Evolutionary conservation across 208 protist genomes (phyloP).

Genomic region (Leishmania arabica): DNA sequence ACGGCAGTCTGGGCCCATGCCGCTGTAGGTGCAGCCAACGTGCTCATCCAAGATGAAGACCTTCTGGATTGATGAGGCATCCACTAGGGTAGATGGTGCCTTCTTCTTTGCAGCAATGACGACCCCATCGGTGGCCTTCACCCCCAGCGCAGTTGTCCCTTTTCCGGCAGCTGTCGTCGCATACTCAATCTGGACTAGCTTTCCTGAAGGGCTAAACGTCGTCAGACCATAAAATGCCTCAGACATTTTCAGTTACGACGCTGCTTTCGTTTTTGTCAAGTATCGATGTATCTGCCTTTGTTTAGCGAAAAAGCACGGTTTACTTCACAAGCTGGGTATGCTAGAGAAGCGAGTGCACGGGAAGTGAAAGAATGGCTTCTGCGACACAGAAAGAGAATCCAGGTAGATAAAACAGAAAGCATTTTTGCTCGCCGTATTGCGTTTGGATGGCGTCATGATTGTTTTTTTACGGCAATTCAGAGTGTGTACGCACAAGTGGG

Average conservation of each 20-base stretch:
- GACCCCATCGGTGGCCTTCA: conserved; percentile 97
- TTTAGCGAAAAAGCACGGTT: not conserved
- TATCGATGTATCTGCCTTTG: not conserved
- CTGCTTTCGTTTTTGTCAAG: not conserved
- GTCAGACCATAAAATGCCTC: conserved; percentile 99
- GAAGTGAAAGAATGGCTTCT: not conserved
- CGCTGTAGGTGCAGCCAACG: conserved; percentile 98
- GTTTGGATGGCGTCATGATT: not conserved
- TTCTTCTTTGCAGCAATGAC: conserved; percentile 99
- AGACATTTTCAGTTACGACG: conserved; percentile 51
- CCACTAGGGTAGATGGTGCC: conserved; percentile 94
- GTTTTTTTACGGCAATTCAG: not conserved
- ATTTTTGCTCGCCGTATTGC: not conserved
- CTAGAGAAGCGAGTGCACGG: conserved; percentile 2
- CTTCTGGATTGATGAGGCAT: conserved; percentile 95
- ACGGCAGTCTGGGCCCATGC: conserved; percentile 98
- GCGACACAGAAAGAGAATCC: not conserved
- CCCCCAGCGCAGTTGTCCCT: conserved; percentile 93
- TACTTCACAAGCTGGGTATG: conserved; percentile 2
- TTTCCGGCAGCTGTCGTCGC: conserved; percentile 97
- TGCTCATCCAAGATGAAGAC: conserved; percentile 94
- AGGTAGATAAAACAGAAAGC: not conserved
- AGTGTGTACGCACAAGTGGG: not conserved
- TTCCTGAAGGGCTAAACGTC: conserved; percentile 99
- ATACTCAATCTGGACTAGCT: conserved; percentile 99